These are phyloP conservation scores for Globisporangium radiosum DNA, from an alignment of 352 stramenopile genomes.

Conservation along the genomic window DNA sequence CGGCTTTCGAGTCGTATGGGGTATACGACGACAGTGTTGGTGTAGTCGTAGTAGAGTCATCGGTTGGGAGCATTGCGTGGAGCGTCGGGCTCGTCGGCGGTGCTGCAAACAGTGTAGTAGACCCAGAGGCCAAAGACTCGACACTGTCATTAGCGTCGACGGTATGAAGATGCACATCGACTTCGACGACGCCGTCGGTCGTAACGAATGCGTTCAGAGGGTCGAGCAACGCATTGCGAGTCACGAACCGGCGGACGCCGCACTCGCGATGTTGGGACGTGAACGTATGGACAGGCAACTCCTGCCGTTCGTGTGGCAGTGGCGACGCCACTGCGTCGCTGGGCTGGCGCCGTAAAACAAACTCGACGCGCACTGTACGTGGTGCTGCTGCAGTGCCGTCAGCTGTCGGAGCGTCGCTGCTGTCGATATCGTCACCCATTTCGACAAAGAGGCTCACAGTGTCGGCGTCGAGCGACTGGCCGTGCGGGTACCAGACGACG, in stretches of 20 bases:
- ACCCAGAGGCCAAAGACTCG: no score
- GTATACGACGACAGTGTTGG: conserved; percentile 20
- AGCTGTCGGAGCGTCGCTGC: background rate
- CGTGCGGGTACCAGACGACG: conserved; percentile 57
- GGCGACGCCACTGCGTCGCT: conserved; percentile 3
- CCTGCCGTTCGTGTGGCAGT: conserved; percentile 20
- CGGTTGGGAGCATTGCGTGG: conserved; percentile 13
- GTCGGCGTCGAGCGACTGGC: conserved; percentile 27
- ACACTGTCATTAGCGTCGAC: background rate
- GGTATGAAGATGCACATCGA: conserved; percentile 43
- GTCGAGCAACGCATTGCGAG: conserved; percentile 38
- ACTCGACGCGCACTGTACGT: conserved; percentile 23
- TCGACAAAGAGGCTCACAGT: conserved; percentile 60
- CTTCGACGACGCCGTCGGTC: conserved; percentile 31
- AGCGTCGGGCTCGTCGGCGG: conserved; percentile 14
- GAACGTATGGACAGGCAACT: conserved; percentile 47
- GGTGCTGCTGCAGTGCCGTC: background rate
- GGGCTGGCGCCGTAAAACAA: conserved; percentile 36
- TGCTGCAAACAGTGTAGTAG: no score
- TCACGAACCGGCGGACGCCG: conserved; percentile 45
- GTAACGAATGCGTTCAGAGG: conserved; percentile 39
- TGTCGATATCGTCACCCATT: conserved; percentile 22
- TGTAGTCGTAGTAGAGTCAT: background rate
- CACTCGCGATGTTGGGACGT: conserved; percentile 41
- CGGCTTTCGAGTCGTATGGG: conserved; percentile 70